phyloP scores from a whole-genome alignment of 192 early-diverging fungal genomes.

The Coemansia sp. region DNA sequence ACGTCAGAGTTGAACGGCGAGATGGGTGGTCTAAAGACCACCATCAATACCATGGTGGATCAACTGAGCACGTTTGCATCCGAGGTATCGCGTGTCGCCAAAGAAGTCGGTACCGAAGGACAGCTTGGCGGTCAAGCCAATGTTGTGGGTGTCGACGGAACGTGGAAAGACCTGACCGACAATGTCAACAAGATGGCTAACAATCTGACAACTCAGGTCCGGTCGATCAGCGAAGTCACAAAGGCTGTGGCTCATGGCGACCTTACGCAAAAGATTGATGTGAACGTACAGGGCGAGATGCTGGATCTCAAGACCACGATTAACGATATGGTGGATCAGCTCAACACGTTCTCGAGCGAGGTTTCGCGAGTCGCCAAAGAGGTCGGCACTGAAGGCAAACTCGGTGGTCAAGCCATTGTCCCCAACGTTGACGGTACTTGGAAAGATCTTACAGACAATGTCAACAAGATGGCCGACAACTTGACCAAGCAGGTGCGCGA shows the following conservation, averaged over 20 bases:
- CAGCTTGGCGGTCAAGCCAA: slow-evolving; percentile 68
- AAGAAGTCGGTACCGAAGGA: slow-evolving; percentile 71
- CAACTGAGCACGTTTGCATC: slow-evolving; percentile 64
- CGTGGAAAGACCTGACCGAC: slow-evolving; percentile 71
- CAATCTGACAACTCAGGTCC: slow-evolving; percentile 68
- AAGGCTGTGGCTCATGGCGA: slow-evolving; percentile 72
- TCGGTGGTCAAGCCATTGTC: slow-evolving; percentile 64
- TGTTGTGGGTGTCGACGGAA: slow-evolving; percentile 62
- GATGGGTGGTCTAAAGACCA: slow-evolving; percentile 59
- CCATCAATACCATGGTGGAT: slow-evolving; percentile 68
- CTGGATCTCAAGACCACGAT: slow-evolving; percentile 64
- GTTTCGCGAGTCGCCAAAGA: slow-evolving; percentile 61
- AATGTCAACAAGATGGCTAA: slow-evolving; percentile 74
- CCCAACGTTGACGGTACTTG: slow-evolving; percentile 64
- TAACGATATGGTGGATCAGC: slow-evolving; percentile 66
- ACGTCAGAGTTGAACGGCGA: slow-evolving; percentile 55
- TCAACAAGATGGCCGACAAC: slow-evolving; percentile 70
- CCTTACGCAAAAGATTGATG: slow-evolving; percentile 59
- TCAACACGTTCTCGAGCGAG: slow-evolving; percentile 46
- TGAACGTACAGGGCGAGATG: slow-evolving; percentile 63
- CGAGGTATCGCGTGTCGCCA: slow-evolving; percentile 69
- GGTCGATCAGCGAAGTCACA: slow-evolving; percentile 65
- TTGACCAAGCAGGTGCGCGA: slow-evolving; percentile 66
- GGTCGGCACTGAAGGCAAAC: slow-evolving; percentile 68
- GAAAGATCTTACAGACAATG: slow-evolving; percentile 67